Base-by-base conservation (phyloP, 768 basidiomycete genomes). In the Pleurotus cornucopiae region DNA sequence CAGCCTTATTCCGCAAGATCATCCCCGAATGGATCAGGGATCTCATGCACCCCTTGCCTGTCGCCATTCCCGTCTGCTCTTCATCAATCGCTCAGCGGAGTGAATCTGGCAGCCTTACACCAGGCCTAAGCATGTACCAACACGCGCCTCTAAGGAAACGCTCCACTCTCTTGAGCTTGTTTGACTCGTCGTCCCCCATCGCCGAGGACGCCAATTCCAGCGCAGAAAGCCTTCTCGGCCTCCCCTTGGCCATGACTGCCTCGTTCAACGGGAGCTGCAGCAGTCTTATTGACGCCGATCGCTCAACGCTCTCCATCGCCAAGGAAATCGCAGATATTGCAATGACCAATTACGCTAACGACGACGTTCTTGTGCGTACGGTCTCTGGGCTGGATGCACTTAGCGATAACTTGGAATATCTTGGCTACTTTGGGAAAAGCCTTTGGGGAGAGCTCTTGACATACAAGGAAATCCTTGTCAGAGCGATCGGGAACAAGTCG, bases 1-100 rank as follows among this genome's bases (percentile, higher is more conserved):
- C 67, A 6, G 69, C 68, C 41, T 48, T 76, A n/a, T 71, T 76
- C 54, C 58, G 72, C 18, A 60, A 57, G 9, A 39, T 74, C 13
- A 62, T 76, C 25, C 73, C 75, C 1, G 68, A 71, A 55, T 74
- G 73, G 72, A 67, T 75, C 30, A 62, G 68, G 3, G 72, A 72
- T 58, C 34, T 71, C 12, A 69, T 71, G 63, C 66, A 73, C 57
- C 73, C 73, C 5, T 53, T 73, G 39, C 69, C 67, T 5, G 14
- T 47, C 12, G 45, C 55, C 9, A 16, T 26, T 5, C 12, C 39
- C 30, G 13, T 25, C 26, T 9, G 9, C 30, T 20, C 49, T 37
- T 26, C 40, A 23, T 21, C 54, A 14, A 3, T 53, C 39, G 51
- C 38, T 20, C 18, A 37, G 14, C 39, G 51, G 23, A 41, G 51